Evolutionary conservation across 2,329 filamentous ascomycete genomes (phyloP).

Genomic region (Penicillium digitatum): DNA sequence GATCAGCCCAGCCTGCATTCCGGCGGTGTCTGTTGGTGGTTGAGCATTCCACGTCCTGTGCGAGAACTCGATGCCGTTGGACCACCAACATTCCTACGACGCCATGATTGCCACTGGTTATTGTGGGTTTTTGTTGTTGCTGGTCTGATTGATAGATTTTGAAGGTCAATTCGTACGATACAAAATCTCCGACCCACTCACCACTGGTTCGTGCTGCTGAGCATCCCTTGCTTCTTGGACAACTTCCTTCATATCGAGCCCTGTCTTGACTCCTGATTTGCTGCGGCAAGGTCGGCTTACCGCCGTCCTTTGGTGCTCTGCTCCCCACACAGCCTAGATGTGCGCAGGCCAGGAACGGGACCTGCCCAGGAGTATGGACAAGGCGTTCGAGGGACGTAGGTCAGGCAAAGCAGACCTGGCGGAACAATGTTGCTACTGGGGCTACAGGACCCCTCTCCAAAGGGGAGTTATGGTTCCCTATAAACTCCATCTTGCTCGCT

Average conservation of each 20-base stretch:
- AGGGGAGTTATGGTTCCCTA: slow-evolving; percentile 34
- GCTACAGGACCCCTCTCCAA: slow-evolving; percentile 29
- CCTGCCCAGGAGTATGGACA: slow-evolving; percentile 32
- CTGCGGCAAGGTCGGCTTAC: slow-evolving; percentile 33
- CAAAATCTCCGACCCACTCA: slow-evolving; percentile 36
- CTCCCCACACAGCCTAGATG: slow-evolving; percentile 29
- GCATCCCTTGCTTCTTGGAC: slow-evolving; percentile 35
- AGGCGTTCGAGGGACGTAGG: slow-evolving; percentile 37
- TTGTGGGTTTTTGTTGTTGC: slow-evolving; percentile 25
- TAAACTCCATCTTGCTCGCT: slow-evolving; percentile 43
- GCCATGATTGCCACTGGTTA: slow-evolving; percentile 30
- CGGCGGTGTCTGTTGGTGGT: slow-evolving; percentile 24
- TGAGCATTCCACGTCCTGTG: slow-evolving; percentile 31
- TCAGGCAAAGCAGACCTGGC: slow-evolving; percentile 33
- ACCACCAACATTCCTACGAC: slow-evolving; percentile 32
- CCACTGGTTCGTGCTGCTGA: slow-evolving; percentile 36
- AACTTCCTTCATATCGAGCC: slow-evolving; percentile 32
- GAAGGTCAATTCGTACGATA: slow-evolving; percentile 23
- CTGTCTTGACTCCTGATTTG: slow-evolving; percentile 39
- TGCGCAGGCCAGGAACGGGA: slow-evolving; percentile 30
- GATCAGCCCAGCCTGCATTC: slow-evolving; percentile 33
- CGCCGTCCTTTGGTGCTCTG: slow-evolving; percentile 28
- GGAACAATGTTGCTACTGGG: slow-evolving; percentile 36
- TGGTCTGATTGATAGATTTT: slow-evolving; percentile 16
- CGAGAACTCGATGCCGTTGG: slow-evolving; percentile 24